Evolutionary conservation across 1,139 yeast genomes (phyloP), one percentile per base, ranked within the genome.

Genomic region (Kodamaea anthophila): DNA sequence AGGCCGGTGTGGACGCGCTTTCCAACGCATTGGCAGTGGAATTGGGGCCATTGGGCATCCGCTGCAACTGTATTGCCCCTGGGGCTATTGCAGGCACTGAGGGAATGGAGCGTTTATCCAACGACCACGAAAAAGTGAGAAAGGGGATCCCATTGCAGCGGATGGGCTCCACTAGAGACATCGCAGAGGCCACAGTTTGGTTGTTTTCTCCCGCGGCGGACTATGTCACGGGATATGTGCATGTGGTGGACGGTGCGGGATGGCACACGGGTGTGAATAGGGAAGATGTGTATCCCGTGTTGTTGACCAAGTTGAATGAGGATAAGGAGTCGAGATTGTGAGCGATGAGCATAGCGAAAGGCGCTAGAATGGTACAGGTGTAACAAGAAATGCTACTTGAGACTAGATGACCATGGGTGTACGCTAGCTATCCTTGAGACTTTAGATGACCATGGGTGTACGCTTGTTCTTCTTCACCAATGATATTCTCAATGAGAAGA

Each of bases 1-100:
- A 87, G 57, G 95, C 96, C 1, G 97, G 95, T n/a, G 75, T 87
- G 20, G 97, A 88, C 50, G 93, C 95, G 0, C 60, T 87, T 23
- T 77, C 87, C 13, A 77, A 80, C 43, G 80, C 86, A 0, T 57
- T 87, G 40, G 94, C 96, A 0, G 87, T 84, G 6, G 96, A 87
- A 53, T 63, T 85, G 35, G 96, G 96, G 1, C 94, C 96, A 0
- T 51, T 82, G 34, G 96, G 96, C 2, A 72, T 87, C 23, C 68
- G 88, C 32, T 71, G 77, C 29, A 87, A 87, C 50, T 75, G 81
- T 48, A 72, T 88, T 40, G 95, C 95, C 1, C 97, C 96, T 0
- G 96, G 96, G 2, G 78, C 84, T 3, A 85, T 85, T 44, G 83
- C 56, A 2, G 80, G 73, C 11, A 86, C 95, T 1, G 96, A 86